Evolutionary conservation across 208 protist genomes (phyloP).

Genomic region (Eutreptiella sp.): DNA sequence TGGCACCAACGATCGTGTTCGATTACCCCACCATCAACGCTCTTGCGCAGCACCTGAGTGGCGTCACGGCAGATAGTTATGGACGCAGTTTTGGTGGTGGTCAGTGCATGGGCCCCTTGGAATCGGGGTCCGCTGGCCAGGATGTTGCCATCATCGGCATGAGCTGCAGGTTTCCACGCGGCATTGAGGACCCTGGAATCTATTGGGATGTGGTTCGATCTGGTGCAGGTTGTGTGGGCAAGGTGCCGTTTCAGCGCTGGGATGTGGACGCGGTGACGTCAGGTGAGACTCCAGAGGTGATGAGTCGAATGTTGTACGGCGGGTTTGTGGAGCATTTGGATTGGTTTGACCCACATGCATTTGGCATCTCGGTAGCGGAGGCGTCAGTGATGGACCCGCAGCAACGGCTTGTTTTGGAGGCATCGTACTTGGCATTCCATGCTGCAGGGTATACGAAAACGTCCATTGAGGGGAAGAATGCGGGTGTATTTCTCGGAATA

Average conservation of each 20-base stretch:
- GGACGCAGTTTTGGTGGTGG: too few relatives aligned
- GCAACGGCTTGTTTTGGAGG: slow-evolving; percentile 37
- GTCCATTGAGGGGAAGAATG: slow-evolving; percentile 12
- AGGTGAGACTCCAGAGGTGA: too few relatives aligned
- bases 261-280: too few relatives aligned
- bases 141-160: slow-evolving; percentile 26
- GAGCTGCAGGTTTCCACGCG: slow-evolving; percentile 19
- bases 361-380: slow-evolving; percentile 22
- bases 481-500: slow-evolving; percentile 19
- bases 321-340: too few relatives aligned
- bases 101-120: too few relatives aligned
- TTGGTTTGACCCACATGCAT: slow-evolving; percentile 34
- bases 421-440: slow-evolving; percentile 31
- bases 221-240: not conserved
- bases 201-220: slow-evolving; percentile 1
- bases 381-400: slow-evolving; percentile 40
- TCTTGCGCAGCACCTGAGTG: too few relatives aligned
- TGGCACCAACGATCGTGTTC: too few relatives aligned
- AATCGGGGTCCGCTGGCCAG: not conserved
- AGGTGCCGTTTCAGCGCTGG: too few relatives aligned
- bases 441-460: slow-evolving; percentile 30
- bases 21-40: too few relatives aligned
- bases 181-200: not conserved
- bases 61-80: too few relatives aligned
- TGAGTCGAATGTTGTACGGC: too few relatives aligned